Evolutionary conservation across 1,284 basidiomycete genomes (phyloP).

Genomic region (Phlebopus sp.): DNA sequence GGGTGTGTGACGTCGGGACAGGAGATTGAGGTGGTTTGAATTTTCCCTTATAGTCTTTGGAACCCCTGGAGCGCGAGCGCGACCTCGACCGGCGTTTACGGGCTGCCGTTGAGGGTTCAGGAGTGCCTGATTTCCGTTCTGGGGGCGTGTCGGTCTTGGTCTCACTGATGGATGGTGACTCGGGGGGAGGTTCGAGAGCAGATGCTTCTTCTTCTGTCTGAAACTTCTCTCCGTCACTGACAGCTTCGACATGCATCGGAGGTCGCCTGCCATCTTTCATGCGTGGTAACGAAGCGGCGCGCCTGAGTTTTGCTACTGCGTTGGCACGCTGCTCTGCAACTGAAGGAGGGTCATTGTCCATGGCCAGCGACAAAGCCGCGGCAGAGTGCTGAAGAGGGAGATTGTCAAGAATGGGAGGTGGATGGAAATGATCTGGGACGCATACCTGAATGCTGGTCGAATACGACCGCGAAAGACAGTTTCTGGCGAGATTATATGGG

Average conservation of each 20-base stretch:
- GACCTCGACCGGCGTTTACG: conserved; percentile 69
- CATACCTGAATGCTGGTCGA: conserved; percentile 9
- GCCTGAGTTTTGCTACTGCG: conserved; percentile 85
- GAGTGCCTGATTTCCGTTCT: conserved; percentile 30
- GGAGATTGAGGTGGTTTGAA: conserved; percentile 44
- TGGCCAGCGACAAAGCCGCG: conserved; percentile 10
- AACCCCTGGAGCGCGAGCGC: conserved; percentile 69
- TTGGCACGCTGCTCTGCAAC: conserved; percentile 73
- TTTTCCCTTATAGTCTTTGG: conserved; percentile 69
- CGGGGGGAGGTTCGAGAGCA: conserved; percentile 23
- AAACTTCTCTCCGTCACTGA: conserved; percentile 72
- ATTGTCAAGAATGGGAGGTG: not conserved
- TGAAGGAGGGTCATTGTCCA: conserved; percentile 46
- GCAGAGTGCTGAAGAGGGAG: conserved; percentile 5
- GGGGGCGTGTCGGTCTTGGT: conserved; percentile 17
- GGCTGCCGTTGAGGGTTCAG: conserved; percentile 38
- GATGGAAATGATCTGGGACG: not conserved
- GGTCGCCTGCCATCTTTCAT: conserved; percentile 85
- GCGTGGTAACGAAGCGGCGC: conserved; percentile 84
- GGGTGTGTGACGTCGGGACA: conserved; percentile 40
- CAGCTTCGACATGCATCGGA: conserved; percentile 75
- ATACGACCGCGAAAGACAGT: conserved; percentile 10
- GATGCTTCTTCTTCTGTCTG: conserved; percentile 36
- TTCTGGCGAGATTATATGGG: not conserved
- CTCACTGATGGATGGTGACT: conserved; percentile 17